phyloP scores from a whole-genome alignment of 2,329 filamentous ascomycete species.

The Alternaria sp. region DNA sequence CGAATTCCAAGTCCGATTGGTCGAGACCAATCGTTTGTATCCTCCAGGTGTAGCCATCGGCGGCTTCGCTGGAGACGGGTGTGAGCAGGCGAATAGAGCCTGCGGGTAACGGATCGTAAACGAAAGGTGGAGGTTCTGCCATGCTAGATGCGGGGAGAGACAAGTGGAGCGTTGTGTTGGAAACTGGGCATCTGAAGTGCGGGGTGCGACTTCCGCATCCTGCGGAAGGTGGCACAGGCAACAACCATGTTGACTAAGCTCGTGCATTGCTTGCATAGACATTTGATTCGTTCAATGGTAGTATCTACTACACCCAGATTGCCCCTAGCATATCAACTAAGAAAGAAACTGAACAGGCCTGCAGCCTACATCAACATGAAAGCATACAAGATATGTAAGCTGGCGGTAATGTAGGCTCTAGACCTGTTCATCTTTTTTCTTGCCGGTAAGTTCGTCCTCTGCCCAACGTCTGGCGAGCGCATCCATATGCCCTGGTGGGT shows the following conservation, averaged over 20 bases:
- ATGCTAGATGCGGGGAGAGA: too few relatives aligned
- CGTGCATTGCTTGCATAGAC: background rate
- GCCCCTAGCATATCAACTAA: too few relatives aligned
- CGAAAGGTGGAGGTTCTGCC: too few relatives aligned
- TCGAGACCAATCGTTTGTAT: background rate
- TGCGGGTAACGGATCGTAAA: background rate
- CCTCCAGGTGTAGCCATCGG: fast-evolving
- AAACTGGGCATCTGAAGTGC: background rate
- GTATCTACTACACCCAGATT: too few relatives aligned
- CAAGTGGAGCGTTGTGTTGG: background rate
- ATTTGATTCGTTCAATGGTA: too few relatives aligned
- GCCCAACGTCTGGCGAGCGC: background rate
- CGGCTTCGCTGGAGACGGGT: fast-evolving
- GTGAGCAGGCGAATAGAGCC: background rate
- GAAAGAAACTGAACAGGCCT: too few relatives aligned
- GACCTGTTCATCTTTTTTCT: too few relatives aligned
- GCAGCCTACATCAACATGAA: too few relatives aligned
- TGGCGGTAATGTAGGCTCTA: too few relatives aligned
- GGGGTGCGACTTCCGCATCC: background rate
- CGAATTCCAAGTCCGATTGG: background rate
- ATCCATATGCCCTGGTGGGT: background rate
- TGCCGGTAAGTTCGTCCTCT: too few relatives aligned
- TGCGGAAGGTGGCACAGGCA: background rate
- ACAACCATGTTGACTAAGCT: background rate
- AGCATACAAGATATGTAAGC: too few relatives aligned